Evolutionary conservation across 768 basidiomycete species (phyloP), one percentile per base, ranked within the genome.

Genomic region (Butyriboletus loyo): DNA sequence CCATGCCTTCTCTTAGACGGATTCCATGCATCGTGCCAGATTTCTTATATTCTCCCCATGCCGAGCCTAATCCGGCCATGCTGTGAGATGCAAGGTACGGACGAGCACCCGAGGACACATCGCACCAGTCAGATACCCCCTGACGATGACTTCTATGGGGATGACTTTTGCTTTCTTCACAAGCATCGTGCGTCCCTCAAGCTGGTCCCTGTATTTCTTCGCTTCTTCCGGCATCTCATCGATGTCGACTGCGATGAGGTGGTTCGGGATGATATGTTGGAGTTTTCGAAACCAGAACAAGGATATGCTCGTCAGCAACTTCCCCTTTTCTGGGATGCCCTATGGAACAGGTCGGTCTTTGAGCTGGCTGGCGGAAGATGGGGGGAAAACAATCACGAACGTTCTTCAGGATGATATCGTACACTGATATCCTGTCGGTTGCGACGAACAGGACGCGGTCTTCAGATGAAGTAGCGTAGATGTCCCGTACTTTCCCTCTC

Each of bases 301-400:
- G 17, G 97, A 98, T 56, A 98, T 84, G 51, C 86, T 75, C 8
- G 94, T 97, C 42, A 99, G 77, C 31, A 97, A 78, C 62, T 84
- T 85, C 50, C 97, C 96, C 68, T 99, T 99, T 56, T 85, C 84
- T 15, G 96, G 94, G 55, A 99, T 92, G 7, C 93, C 95, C 96
- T 99, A 57, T 25, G 27, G 17, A 41, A 38, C 15, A 46, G 28
- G 28, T 40, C 9, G 21, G 19, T 32, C 21, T 27, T 10, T 52
- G 56, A 51, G 50, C n/a, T 35, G 31, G 34, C 32, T 5, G 7
- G 35, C 17, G 25, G 42, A 46, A 11, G 36, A 36, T 24, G 46
- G 22, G 24, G 35, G 40, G 28, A 51, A 44, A 46, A 38, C 24
- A 3, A 43, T 52, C 51, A 77, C 91, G 62, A 67, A 98, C 96